These are phyloP conservation scores for Xanthoparmelia taractica DNA, from an alignment of 495 filamentous ascomycete genomes.

Conservation along the genomic window DNA sequence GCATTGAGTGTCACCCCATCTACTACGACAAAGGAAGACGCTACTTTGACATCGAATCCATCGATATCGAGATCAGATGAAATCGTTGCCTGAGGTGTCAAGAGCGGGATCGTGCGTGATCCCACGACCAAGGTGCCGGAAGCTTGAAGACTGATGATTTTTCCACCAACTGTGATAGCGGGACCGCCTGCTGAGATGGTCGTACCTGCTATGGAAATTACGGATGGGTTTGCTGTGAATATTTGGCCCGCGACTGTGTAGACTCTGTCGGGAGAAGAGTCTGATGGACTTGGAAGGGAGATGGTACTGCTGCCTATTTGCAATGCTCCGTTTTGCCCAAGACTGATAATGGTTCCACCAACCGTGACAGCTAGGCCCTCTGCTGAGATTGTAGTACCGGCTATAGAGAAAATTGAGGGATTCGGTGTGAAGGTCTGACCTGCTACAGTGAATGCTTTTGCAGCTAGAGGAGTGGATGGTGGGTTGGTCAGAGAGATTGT, in stretches of 20 bases:
- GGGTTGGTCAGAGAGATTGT: not conserved
- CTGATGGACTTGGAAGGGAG: not conserved
- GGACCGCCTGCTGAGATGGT: slow-evolving; percentile 16
- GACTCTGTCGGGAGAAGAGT: not conserved
- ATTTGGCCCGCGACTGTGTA: slow-evolving; percentile 15
- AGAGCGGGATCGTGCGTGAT: slow-evolving; percentile 5
- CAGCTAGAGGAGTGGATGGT: not conserved
- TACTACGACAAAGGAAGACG: not conserved
- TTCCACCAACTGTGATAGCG: slow-evolving; percentile 13
- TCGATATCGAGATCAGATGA: not conserved
- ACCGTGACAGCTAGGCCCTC: slow-evolving; percentile 6
- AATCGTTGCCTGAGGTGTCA: not conserved
- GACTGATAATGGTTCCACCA: slow-evolving; percentile 3
- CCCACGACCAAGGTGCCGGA: not conserved
- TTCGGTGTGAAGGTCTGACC: slow-evolving; percentile 1
- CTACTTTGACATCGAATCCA: not conserved
- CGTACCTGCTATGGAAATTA: slow-evolving; percentile 9
- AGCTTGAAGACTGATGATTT: slow-evolving; percentile 8
- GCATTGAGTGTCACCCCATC: slow-evolving; percentile 3
- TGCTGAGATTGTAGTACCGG: slow-evolving; percentile 10
- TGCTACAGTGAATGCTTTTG: not conserved
- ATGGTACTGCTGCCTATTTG: not conserved
- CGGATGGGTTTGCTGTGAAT: slow-evolving; percentile 13
- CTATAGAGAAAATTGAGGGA: not conserved
- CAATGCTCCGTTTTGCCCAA: not conserved